Evolutionary conservation across 257 asterid species (phyloP).

Genomic region (Plantago elongata): DNA sequence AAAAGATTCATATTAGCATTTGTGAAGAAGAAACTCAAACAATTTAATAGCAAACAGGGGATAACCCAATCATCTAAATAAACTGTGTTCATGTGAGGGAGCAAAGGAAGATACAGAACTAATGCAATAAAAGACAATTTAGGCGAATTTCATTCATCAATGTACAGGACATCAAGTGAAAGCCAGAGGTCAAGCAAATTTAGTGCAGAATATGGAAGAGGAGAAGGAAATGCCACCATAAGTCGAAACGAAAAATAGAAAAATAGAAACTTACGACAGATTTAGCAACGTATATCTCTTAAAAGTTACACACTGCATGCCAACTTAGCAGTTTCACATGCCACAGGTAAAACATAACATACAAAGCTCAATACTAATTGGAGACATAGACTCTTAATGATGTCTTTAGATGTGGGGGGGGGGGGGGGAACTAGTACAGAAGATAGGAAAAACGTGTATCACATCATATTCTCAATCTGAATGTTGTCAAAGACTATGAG

Average conservation of each 20-base stretch:
- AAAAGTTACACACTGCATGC: too few species aligned
- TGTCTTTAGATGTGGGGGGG: too few species aligned
- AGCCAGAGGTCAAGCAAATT: background rate
- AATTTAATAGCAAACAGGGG: conserved; percentile 14
- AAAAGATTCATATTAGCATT: conserved; percentile 18
- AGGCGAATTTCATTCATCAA: background rate
- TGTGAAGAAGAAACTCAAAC: conserved; percentile 9
- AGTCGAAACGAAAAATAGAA: background rate
- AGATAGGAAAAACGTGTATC: too few species aligned
- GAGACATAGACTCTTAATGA: too few species aligned
- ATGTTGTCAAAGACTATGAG: too few species aligned
- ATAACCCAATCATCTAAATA: conserved; percentile 8
- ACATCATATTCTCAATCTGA: too few species aligned
- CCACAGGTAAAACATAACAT: too few species aligned
- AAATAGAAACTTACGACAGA: background rate
- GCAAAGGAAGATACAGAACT: background rate
- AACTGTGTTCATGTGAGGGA: background rate
- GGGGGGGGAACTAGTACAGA: too few species aligned
- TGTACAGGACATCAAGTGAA: conserved; percentile 1
- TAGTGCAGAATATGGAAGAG: background rate
- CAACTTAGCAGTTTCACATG: too few species aligned
- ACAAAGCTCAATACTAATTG: too few species aligned
- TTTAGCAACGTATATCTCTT: too few species aligned
- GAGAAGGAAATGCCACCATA: background rate
- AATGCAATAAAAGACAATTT: background rate